Evolutionary conservation across 441 rosid species (phyloP).

Genomic region (Populus hybrid): DNA sequence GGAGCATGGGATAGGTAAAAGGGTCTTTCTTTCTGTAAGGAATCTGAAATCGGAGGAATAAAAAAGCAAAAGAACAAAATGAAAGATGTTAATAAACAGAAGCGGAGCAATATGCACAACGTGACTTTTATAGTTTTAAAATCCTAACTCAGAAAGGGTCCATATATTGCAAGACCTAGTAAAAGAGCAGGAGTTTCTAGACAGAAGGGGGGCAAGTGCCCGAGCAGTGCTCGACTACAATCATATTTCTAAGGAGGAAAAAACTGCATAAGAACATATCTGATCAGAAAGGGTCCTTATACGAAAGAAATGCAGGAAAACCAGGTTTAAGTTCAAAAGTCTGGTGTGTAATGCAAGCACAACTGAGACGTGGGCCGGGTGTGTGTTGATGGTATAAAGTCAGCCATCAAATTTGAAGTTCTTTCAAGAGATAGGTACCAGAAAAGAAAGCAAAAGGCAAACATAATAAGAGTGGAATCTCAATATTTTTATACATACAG

Average conservation of each 20-base stretch:
- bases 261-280: neutral
- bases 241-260: constrained; percentile 1
- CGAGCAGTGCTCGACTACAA: constrained; percentile 4
- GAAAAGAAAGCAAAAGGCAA: constrained; percentile 16
- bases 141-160: neutral
- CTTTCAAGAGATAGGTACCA: constrained; percentile 5
- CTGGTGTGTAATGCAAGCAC: neutral
- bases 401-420: neutral
- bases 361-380: neutral
- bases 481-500: neutral
- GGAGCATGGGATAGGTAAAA: neutral
- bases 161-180: constrained; percentile 1
- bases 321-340: neutral
- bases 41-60: neutral
- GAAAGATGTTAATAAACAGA: neutral
- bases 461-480: constrained; percentile 5
- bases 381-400: constrained; percentile 3
- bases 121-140: neutral
- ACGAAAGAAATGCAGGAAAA: neutral
- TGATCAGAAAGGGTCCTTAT: neutral
- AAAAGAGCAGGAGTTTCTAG: neutral
- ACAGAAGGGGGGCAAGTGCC: neutral
- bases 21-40: neutral
- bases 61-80: neutral
- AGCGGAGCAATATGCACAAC: neutral